Evolutionary conservation across 352 stramenopile genomes (phyloP).

Genomic region (Pythium utonaiense): DNA sequence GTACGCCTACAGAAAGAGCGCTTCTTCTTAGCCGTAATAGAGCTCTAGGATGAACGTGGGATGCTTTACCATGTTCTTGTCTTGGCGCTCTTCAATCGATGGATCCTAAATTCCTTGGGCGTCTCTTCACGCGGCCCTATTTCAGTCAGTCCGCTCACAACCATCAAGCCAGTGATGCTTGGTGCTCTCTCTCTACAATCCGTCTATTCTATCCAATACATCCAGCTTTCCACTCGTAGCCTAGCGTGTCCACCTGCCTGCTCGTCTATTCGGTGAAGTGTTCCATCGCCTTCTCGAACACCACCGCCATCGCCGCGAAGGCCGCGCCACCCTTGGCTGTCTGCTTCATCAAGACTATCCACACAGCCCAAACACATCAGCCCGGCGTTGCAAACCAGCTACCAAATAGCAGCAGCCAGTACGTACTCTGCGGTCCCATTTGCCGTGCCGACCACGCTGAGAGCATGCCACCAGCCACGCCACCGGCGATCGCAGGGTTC

Average conservation of each 20-base stretch:
- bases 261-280: conserved; percentile 33
- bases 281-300: conserved; percentile 84
- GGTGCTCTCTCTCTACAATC: not conserved
- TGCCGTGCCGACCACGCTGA: conserved; percentile 67
- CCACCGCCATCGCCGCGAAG: conserved; percentile 80
- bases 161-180: not conserved
- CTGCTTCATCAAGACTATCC: conserved; percentile 61
- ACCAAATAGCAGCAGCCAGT: not conserved
- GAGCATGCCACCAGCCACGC: conserved; percentile 56
- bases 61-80: not conserved
- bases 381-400: conserved; percentile 3
- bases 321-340: conserved; percentile 71
- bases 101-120: not conserved
- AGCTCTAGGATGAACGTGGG: not conserved
- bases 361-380: not conserved
- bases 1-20: conserved; percentile 27
- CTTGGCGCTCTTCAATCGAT: not conserved
- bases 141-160: conserved; percentile 1
- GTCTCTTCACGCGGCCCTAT: conserved; percentile 5
- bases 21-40: not conserved
- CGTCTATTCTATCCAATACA: conserved; percentile 7
- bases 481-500: conserved; percentile 75
- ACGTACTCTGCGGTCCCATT: conserved; percentile 55
- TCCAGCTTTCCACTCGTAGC: not conserved
- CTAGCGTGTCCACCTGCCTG: not conserved